Base-by-base conservation (phyloP, 306 rosid genomes). In the Citrullus amarus region DNA sequence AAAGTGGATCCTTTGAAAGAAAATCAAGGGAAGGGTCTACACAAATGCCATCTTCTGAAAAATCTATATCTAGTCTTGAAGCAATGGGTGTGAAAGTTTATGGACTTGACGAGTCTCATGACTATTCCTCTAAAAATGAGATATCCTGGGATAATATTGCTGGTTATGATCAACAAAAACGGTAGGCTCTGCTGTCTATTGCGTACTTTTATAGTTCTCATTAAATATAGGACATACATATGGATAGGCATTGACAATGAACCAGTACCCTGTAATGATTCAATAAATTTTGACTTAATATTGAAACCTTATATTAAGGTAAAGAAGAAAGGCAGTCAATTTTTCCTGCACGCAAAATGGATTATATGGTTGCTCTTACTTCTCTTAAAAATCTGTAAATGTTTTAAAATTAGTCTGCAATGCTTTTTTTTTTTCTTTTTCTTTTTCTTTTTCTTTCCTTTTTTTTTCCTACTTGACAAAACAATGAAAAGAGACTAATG, bases 71-170 rank as follows among this genome's bases (percentile, higher is more conserved):
- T 77, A 84, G 86, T 79, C 94, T 92, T 54, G 94, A 89, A 88
- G 90, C 93, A 77, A 90, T 89, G 97, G 98, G 98, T 81, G 91
- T 93, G 61, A 89, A 85, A 87, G 74, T 90, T 50, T 90, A 90
- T 81, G 96, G 96, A 78, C 85, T 90, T 79, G 78, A 89, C 41
- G 88, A 89, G 83, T 82, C 92, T 50, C 75, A 3, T 44, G 9
- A 25, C 18, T 79, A 81, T 79, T 75, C 82, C 55, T 55, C 88
- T 43, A 87, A 68, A 58, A 79, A 77, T 74, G 91, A 86, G 82
- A 80, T 93, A 79, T 88, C 90, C 39, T 93, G 98, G 98, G 97
- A 90, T 78, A 88, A 84, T 87, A 89, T 92, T 79, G 98, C 97
- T 18, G 98, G 98, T 56, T 93, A 93, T 85, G 93, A 89, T 80